Evolutionary conservation across 352 stramenopile species (phyloP), one percentile per base, ranked within the genome.

Genomic region (Pythium scleroteichum): DNA sequence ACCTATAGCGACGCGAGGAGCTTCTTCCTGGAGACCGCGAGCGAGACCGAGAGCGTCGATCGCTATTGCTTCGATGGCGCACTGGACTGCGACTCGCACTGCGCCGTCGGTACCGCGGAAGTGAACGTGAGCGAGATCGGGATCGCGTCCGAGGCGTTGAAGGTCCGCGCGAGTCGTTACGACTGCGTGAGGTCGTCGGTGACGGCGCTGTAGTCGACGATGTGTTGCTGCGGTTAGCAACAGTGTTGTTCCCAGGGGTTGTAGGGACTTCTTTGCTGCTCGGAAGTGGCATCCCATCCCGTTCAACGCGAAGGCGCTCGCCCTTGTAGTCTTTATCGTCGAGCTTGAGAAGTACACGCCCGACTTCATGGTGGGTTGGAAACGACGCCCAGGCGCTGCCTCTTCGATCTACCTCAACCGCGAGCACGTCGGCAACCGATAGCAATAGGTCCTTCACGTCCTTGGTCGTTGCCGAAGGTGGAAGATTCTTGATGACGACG

Each of bases 391-490:
- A 72, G 5, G 80, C 84, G 58, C 74, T 79, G 6, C 84, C 84
- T 40, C 78, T 75, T 1, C 76, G 70, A 65, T 94, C 81, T 39
- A 92, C 82, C 47, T 92, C 76, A 7, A 71, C 73, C 54, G 87
- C 73, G 19, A 86, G 69, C 19, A 92, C 82, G 51, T 92, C 84
- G 24, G 75, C 80, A 0, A 71, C 77, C 38, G 73, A 65, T 2
- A 71, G 72, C 2, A 92, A 61, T 52, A 88, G 85, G 56, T 87
- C 77, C 56, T 90, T 88, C 24, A 92, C 66, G 38, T 91, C 84
- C 55, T 81, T 71, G 70, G 67, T 79, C 14, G 72, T 90, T 54
- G 86, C 78, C 0, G 60, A 58, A 6, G 59, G 54, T 7, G 78
- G 69, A 35, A 94, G 26, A 9, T 80, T 68, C 44, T 45, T 72